Evolutionary conservation across 2,329 filamentous ascomycete genomes (phyloP), one percentile per base, ranked within the genome.

Genomic region (Cercospora zeae-maydis): DNA sequence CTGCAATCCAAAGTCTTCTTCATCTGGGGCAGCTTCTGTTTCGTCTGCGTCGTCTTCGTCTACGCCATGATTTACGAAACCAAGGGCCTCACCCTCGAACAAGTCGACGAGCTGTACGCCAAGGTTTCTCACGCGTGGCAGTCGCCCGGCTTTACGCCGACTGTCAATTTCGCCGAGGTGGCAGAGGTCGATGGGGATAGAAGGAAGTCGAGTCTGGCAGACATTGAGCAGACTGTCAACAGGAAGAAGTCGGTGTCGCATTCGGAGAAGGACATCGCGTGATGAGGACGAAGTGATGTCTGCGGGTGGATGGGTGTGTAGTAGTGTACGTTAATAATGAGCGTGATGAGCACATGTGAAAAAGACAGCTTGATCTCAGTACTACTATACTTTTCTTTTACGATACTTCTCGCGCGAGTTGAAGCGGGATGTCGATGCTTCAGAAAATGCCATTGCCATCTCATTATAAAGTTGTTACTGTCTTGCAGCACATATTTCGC

Each of bases 21-120:
- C 75, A 81, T 86, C 74, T 85, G 83, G 83, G 82, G 81, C 56
- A 77, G 78, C 24, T 83, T 82, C 72, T 86, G 83, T 75, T 79
- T 80, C 68, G 72, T 85, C 65, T 84, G 82, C 67, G 73, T 78
- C 63, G 64, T 78, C 66, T 80, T 80, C 69, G 78, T 78, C 58
- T 79, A 69, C 71, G 49, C 27, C 24, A 59, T 71, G 57, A 71
- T 96, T 73, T 93, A 93, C 74, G 92, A 95, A 81, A 96, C 92
- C 60, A 96, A 96, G 81, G 90, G 90, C 14, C 83, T 93, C 11
- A 87, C 85, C 0, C 84, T 96, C 24, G 92, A 96, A 76, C 85
- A 96, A 77, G 88, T 96, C 61, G 91, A 96, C 72, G 85, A 91
- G 78, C 77, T 93, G 54, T 93, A 93, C 75, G 78, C 78, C 21